Base-by-base conservation (phyloP, 2,329 filamentous ascomycete genomes). In the Zasmidium cellare region DNA sequence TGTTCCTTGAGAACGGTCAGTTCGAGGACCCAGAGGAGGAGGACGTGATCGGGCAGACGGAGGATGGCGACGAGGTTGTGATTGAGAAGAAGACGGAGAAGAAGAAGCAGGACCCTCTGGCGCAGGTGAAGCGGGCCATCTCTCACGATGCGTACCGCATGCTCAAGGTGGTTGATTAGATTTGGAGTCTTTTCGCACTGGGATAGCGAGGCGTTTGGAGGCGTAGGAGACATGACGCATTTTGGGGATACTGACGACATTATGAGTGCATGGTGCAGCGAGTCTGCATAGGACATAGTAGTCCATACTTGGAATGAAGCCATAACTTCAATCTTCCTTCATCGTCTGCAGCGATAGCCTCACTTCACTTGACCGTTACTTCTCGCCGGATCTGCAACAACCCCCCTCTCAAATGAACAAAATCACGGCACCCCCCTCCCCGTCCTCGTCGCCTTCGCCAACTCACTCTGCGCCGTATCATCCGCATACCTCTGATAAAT, bases 351-450 rank as follows among this genome's bases (percentile, higher is more conserved):
- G n/a, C n/a, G n/a, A n/a, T n/a, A n/a, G n/a, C n/a, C n/a, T n/a
- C n/a, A n/a, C n/a, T n/a, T n/a, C n/a, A n/a, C n/a, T n/a, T n/a
- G n/a, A n/a, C n/a, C n/a, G n/a, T n/a, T 6, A 28, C 25, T 28
- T 11, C 25, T 28, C 25, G 5, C 25, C 25, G n/a, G n/a, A 28
- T 28, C 25, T 6, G 25, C 25, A 5, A 28, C 25, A 28, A 28
- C 25, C 11, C 25, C 5, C 25, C 25, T 28, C 25, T n/a, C n/a
- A n/a, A n/a, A n/a, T n/a, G n/a, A n/a, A n/a, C n/a, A n/a, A n/a
- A n/a, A n/a, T 79, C 70, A 87, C 3, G 88, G 88, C 56, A 91
- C 79, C 11, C 78, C 82, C 56, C 78, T 80, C 0, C 88, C 87
- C 58, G 81, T 78, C 64, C 89, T 73, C 25, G 75, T 78, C 25